phyloP scores from a whole-genome alignment of 768 basidiomycete genomes.

The Leccinum arenicola region DNA sequence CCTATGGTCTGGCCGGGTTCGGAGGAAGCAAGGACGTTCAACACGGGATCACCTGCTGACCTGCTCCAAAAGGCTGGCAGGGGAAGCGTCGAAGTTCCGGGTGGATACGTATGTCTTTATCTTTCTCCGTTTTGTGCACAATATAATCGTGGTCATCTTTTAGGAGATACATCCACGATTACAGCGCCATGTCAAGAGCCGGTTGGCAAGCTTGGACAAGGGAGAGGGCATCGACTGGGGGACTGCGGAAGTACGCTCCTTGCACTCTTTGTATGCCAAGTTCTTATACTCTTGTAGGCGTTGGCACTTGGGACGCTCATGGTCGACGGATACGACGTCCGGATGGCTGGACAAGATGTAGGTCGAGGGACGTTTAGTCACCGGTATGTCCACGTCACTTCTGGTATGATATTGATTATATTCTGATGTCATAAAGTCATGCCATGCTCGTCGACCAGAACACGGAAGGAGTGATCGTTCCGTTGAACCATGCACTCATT shows the following conservation, averaged over 20 bases:
- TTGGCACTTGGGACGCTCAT: constrained; percentile 87
- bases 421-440: constrained; percentile 44
- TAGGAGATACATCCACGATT: constrained; percentile 81
- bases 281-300: constrained; percentile 43
- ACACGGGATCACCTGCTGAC: constrained; percentile 61
- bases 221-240: constrained; percentile 85
- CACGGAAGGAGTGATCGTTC: constrained; percentile 76
- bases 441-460: constrained; percentile 91
- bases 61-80: constrained; percentile 57
- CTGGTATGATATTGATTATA: neutral
- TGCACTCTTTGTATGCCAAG: neutral
- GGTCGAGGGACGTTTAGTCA: constrained; percentile 90
- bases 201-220: constrained; percentile 64
- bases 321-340: constrained; percentile 76
- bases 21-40: constrained; percentile 51
- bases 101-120: constrained; percentile 56
- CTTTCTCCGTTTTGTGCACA: neutral
- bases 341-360: constrained; percentile 92
- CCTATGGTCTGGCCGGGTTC: constrained; percentile 57
- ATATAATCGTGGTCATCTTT: neutral
- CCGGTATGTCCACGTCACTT: constrained; percentile 35
- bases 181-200: constrained; percentile 73
- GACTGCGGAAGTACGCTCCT: constrained; percentile 68
- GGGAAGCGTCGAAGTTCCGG: constrained; percentile 62
- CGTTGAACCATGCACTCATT: constrained; percentile 65